Evolutionary conservation across 768 basidiomycete genomes (phyloP), one percentile per base, ranked within the genome.

Genomic region (Mycena rebaudengoi): DNA sequence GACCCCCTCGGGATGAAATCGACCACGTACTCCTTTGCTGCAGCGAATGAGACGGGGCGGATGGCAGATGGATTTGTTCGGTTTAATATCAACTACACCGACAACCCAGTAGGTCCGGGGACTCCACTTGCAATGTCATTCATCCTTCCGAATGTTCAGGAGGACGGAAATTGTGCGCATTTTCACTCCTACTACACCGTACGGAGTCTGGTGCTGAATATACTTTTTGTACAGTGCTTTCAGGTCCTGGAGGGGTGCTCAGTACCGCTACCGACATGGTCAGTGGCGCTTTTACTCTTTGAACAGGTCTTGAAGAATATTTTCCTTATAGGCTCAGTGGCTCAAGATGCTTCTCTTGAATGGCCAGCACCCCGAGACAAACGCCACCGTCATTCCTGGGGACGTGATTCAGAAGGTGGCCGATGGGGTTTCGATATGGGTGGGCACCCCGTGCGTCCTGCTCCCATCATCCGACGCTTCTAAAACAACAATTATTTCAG

Each of bases 1-100:
- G 44, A 29, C 11, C 60, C 51, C 2, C 33, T 61, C 2, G 60
- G 60, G 5, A 10, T 61, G 41, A 61, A 61, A 28, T 45, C 50
- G 18, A 53, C 43, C 25, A 54, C 44, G 12, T 61, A 61, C 35
- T 61, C 60, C 12, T 54, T 61, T n/a, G 43, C 50, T 8, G 25
- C 16, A 14, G 60, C 52, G 5, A 54, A 46, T 21, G 35, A n/a
- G 7, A 61, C 51, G 4, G 60, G 60, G 16, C 28, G 30, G 18
- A n/a, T 61, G 43, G 51, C 51, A 3, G 51, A 61, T 7, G 60
- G 51, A 8, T 61, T 61, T 23, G 25, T 43, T 14, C 46, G 58
- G 4, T 33, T 39, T 11, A 46, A 35, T 5, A 11, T 59, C 14
- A 59, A 59, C 18, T 12, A 18, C 8, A 60, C 13, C 18, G 10